Evolutionary conservation across 2,329 filamentous ascomycete genomes (phyloP).

Genomic region (Alternaria sp.): DNA sequence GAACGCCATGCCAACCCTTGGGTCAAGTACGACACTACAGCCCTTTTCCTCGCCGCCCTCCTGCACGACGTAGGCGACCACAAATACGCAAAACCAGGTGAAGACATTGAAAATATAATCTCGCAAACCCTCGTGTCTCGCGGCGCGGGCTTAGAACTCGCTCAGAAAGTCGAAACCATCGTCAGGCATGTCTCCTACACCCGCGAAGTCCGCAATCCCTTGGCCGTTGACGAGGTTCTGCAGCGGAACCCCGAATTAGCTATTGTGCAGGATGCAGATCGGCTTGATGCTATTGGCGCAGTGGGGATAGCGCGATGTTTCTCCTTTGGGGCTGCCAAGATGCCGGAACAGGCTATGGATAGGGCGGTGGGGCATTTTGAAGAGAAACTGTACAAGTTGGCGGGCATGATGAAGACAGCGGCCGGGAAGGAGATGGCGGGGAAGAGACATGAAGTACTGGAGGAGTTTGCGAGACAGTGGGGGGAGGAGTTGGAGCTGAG

Average conservation of each 20-base stretch:
- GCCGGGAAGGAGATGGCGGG: constrained; percentile 34
- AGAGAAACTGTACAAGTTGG: constrained; percentile 47
- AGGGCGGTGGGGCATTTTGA: constrained; percentile 48
- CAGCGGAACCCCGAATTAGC: constrained; percentile 74
- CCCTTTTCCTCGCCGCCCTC: constrained; percentile 71
- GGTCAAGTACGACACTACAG: constrained; percentile 58
- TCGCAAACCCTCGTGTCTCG: constrained; percentile 63
- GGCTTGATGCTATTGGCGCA: constrained; percentile 88
- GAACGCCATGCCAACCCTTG: constrained; percentile 54
- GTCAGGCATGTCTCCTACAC: constrained; percentile 81
- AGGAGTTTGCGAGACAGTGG: constrained; percentile 30
- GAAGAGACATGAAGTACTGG: constrained; percentile 25
- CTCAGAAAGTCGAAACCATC: constrained; percentile 73
- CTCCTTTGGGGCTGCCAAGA: constrained; percentile 70
- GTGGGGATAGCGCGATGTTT: constrained; percentile 83
- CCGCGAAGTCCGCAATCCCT: constrained; percentile 72
- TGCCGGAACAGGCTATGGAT: constrained; percentile 36
- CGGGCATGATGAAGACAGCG: constrained; percentile 50
- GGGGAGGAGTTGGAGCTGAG: constrained; percentile 23
- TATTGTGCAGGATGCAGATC: constrained; percentile 90
- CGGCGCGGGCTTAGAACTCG: constrained; percentile 67
- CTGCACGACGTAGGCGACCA: constrained; percentile 84
- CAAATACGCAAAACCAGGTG: constrained; percentile 71
- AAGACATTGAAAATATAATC: constrained; percentile 66
- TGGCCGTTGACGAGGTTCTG: constrained; percentile 68